Evolutionary conservation across 345 rosid genomes (phyloP).

Genomic region (Geranium brycei): DNA sequence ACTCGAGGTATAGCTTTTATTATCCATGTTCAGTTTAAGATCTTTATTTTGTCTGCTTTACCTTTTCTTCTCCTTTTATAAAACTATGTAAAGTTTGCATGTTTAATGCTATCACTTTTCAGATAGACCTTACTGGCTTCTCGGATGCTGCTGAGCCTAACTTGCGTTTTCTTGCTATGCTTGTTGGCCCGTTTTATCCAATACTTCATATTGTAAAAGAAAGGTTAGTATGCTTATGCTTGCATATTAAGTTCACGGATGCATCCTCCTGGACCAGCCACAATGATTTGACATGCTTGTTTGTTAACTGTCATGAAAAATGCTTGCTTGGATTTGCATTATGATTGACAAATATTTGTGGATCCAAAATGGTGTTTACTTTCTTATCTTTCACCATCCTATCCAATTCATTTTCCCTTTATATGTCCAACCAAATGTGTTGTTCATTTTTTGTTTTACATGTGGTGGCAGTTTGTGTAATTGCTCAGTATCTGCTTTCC

Average conservation of each 20-base stretch:
- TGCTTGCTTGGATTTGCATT: too few relatives aligned
- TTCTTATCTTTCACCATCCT: too few relatives aligned
- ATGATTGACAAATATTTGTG: too few relatives aligned
- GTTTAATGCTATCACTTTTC: constrained; percentile 13
- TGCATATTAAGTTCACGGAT: not conserved
- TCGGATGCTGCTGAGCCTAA: constrained; percentile 45
- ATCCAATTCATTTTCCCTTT: too few relatives aligned
- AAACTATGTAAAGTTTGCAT: not conserved
- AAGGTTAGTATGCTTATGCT: constrained; percentile 32
- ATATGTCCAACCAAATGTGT: too few relatives aligned
- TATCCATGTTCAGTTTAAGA: not conserved
- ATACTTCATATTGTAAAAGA: constrained; percentile 53
- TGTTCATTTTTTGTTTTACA: too few relatives aligned
- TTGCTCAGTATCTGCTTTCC: too few relatives aligned
- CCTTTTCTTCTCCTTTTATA: not conserved
- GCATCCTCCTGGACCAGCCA: not conserved
- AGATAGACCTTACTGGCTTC: constrained; percentile 53
- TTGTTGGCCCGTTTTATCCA: constrained; percentile 66
- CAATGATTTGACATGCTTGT: too few relatives aligned
- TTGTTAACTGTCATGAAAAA: too few relatives aligned
- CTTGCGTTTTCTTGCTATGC: constrained; percentile 60
- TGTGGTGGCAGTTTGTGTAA: too few relatives aligned
- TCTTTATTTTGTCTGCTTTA: constrained; percentile 1
- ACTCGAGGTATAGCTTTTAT: constrained; percentile 48
- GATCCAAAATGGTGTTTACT: too few relatives aligned